Evolutionary conservation across 164 flowering plant species (phyloP).

Genomic region (Vitis amurensis): DNA sequence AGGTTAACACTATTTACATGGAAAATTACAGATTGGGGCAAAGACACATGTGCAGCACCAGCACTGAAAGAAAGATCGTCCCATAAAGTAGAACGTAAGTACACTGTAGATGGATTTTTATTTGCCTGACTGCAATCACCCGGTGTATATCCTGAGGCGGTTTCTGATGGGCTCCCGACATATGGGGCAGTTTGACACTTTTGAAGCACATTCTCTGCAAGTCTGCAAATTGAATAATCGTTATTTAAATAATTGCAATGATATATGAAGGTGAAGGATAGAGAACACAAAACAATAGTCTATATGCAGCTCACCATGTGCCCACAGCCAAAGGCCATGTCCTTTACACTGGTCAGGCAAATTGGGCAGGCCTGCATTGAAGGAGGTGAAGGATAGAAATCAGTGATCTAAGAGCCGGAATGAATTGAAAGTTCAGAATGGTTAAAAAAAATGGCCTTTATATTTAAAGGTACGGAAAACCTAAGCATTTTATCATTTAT

Average conservation of each 20-base stretch:
- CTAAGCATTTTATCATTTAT: not conserved
- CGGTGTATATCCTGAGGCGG: slow-evolving; percentile 46
- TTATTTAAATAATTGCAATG: not conserved
- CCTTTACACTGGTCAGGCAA: slow-evolving; percentile 49
- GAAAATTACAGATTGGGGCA: too few species aligned
- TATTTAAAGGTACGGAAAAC: not conserved
- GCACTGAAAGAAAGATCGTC: too few species aligned
- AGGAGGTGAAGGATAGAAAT: not conserved
- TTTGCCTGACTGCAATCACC: not conserved
- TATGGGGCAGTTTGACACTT: slow-evolving; percentile 47
- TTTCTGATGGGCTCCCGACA: slow-evolving; percentile 44
- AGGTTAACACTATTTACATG: too few species aligned
- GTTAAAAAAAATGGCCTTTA: too few species aligned
- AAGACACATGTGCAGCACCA: too few species aligned
- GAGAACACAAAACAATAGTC: not conserved
- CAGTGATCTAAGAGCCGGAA: not conserved
- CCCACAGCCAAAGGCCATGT: slow-evolving; percentile 67
- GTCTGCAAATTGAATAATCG: slow-evolving; percentile 30
- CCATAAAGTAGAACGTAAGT: too few species aligned
- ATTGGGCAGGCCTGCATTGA: slow-evolving; percentile 48
- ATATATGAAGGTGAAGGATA: not conserved
- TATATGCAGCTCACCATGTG: slow-evolving; percentile 44
- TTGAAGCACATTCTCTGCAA: slow-evolving; percentile 49
- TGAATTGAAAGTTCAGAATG: not conserved
- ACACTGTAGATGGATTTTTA: too few species aligned